A percentile compares a stretch with the other conserved stretches of the same genome.
Conservation (phyloP, 768 basidiomycete genomes). For the Phylloporus sp. region DNA sequence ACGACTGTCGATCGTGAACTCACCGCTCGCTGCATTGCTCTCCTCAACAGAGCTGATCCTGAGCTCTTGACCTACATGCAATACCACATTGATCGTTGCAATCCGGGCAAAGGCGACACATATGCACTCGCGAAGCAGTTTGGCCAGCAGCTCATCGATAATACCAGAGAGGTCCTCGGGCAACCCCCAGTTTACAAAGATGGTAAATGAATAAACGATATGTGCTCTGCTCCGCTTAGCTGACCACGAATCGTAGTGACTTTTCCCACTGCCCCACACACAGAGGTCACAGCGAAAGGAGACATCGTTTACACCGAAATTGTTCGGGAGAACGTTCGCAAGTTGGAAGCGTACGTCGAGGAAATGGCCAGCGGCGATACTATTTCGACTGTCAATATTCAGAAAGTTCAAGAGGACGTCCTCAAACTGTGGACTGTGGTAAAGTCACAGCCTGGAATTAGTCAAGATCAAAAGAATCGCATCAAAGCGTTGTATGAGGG, state of each 20-base stretch:
- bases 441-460: conserved; percentile 95
- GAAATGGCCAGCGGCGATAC: conserved; percentile 98
- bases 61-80: conserved; percentile 93
- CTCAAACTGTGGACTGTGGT: conserved; percentile 97
- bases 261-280: conserved; percentile 96
- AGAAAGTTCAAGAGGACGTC: conserved; percentile 97
- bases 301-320: conserved; percentile 95
- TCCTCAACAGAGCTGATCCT: conserved; percentile 96
- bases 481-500: conserved; percentile 96
- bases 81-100: conserved; percentile 84
- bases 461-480: conserved; percentile 92
- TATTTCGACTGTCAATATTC: conserved; percentile 83
- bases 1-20: conserved; percentile 95
- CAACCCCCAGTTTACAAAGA: conserved; percentile 93
- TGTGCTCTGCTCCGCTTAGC: not conserved
- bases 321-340: conserved; percentile 92
- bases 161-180: conserved; percentile 79
- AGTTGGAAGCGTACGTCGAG: conserved; percentile 95
- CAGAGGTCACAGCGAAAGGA: conserved; percentile 89
- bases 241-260: conserved; percentile 57
- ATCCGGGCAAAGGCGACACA: conserved; percentile 80
- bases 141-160: conserved; percentile 92
- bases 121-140: conserved; percentile 97
- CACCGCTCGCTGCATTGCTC: conserved; percentile 93
- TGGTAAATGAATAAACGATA: conserved; percentile 51